Percentiles rank a stretch among this genome's conserved stretches.
phyloP scores from a whole-genome alignment of 1,284 basidiomycete species.

The Ceratobasidium sp. region DNA sequence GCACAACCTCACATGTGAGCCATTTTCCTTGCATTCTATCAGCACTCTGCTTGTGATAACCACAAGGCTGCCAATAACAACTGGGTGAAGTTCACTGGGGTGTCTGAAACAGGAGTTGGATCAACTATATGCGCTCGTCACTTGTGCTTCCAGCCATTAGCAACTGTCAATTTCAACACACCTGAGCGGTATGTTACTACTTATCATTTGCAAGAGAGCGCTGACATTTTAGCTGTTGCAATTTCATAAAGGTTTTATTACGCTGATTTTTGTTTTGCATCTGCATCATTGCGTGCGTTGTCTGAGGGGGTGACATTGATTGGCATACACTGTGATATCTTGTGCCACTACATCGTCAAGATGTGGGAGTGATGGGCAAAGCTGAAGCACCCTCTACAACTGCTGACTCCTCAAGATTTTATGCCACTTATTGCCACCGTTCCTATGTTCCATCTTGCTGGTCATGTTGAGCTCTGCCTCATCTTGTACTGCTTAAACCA shows the following conservation, averaged over 20 bases:
- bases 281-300: background rate
- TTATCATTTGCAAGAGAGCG: background rate
- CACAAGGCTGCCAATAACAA: conserved; percentile 4
- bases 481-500: background rate
- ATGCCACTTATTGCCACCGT: background rate
- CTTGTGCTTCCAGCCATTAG: background rate
- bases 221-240: background rate
- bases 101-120: conserved; percentile 12
- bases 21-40: background rate
- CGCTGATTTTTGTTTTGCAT: background rate
- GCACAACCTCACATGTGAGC: background rate
- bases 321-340: conserved; percentile 23
- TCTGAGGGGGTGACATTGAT: background rate
- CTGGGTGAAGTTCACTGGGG: background rate
- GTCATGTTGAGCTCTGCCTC: background rate
- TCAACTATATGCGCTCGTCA: background rate
- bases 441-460: conserved; percentile 23
- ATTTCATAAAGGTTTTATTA: background rate
- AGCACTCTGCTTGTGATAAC: conserved; percentile 12
- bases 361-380: background rate
- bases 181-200: conserved; percentile 6
- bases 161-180: background rate
- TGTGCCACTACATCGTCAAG: conserved; percentile 16
- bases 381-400: background rate
- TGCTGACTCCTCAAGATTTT: background rate